phyloP scores from a whole-genome alignment of 306 rosid genomes.

The Castanea crenata region DNA sequence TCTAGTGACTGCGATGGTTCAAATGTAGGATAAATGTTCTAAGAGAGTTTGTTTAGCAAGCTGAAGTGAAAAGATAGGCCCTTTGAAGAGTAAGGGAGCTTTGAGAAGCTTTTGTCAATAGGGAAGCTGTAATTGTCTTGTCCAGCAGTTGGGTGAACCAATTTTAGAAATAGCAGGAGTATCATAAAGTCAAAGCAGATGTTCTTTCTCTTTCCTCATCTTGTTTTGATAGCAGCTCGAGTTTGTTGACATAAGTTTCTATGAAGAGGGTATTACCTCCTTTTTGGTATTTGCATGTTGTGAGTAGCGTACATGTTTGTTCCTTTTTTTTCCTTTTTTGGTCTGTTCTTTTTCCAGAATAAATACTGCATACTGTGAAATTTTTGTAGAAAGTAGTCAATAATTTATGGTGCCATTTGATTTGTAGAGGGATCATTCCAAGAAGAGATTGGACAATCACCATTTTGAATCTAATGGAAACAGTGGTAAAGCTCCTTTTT shows the following conservation, averaged over 20 bases:
- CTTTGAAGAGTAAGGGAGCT: neutral
- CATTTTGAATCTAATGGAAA: slow-evolving; percentile 80
- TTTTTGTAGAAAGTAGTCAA: neutral
- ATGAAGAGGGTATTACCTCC: no score
- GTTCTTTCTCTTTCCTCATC: no score
- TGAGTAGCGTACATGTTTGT: neutral
- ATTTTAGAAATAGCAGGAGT: no score
- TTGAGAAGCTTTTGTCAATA: neutral
- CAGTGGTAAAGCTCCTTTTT: slow-evolving; percentile 51
- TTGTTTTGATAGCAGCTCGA: no score
- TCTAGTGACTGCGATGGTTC: neutral
- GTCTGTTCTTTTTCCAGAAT: neutral
- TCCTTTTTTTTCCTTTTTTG: neutral
- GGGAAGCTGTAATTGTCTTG: neutral
- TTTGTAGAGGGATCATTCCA: slow-evolving; percentile 81
- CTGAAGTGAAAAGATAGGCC: neutral
- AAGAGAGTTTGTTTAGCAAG: neutral
- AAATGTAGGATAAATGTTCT: neutral
- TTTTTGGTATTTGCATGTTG: no score
- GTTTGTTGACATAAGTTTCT: no score
- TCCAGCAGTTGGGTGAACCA: neutral
- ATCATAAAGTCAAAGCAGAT: no score
- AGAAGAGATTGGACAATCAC: slow-evolving; percentile 77
- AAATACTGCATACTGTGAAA: slow-evolving; percentile 1
- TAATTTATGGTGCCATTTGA: slow-evolving; percentile 14